Evolutionary conservation across 2,329 filamentous ascomycete species (phyloP), one percentile per base, ranked within the genome.

Genomic region (Diplodia intermedia): DNA sequence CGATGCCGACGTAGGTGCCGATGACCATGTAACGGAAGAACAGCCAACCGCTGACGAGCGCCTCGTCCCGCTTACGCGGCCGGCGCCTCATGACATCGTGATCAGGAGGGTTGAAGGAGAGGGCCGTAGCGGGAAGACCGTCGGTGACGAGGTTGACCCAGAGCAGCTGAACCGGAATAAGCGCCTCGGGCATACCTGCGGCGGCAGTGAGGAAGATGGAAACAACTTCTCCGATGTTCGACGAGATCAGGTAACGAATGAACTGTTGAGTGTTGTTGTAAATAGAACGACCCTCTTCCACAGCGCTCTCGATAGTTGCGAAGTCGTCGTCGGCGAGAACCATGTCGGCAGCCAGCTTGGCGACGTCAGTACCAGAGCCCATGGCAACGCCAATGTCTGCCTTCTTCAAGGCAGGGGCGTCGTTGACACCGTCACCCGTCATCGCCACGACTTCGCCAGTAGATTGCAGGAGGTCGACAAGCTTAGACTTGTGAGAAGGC

Each of bases 191-290:
- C 93, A 99, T 97, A 72, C 96, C 96, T 69, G 96, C 85, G 15
- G 95, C 95, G 31, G 95, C 95, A 14, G 95, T 99, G 74, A 99
- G 82, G 86, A 99, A 99, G 81, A 99, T 99, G 11, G 95, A 98
- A 43, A 99, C 95, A 43, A 99, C 95, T 80, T 99, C 95, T 75
- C 95, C 96, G 72, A 99, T 99, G 84, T 99, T 99, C 71, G 94
- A 98, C 9, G 94, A 98, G 79, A 99, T 99, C 70, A 99, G 87
- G 80, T 99, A 99, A 61, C 96, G 92, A 82, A 99, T 99, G 82
- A 99, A 99, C 79, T 99, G 95, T 79, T 99, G 95, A 6, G 95
- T 99, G 86, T 99, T 99, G 89, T 95, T 98, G 87, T 97, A 99
- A 82, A 99, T 99, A 71, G 94, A 94, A 71, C 95, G 91, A 66